Base-by-base conservation (phyloP, 345 rosid genomes). In the Kernera saxatilis region DNA sequence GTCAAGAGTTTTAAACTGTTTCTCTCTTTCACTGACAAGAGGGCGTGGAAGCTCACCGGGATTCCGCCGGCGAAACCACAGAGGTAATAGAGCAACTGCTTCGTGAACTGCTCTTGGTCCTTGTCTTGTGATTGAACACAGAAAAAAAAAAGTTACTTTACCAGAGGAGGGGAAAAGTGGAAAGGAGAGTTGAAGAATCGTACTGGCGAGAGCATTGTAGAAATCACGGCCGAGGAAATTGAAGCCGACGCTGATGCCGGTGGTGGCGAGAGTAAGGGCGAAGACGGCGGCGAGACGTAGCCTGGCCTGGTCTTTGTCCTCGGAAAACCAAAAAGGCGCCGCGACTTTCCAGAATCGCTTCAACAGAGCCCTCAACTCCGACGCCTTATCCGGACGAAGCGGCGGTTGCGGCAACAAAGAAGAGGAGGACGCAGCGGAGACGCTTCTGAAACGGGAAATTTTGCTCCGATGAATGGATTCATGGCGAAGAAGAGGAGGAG, bases 211-310 rank as follows among this genome's bases (percentile, higher is more conserved):
- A 26, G 98, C 96, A 51, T 93, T 93, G 83, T 81, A 93, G 85
- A 93, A 93, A 76, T 93, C 98, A 45, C 97, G 98, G 71, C 98
- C 98, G 33, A 93, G 98, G 81, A 90, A 93, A 80, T 64, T 93
- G 82, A 93, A 93, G 69, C 94, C 97, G 27, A 93, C 96, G 79
- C 97, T 91, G 73, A 91, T 86, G 64, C 97, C 98, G 8, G 97
- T 91, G 59, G 97, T 93, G 59, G 81, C 96, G 33, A 93, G 80
- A 36, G 94, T 93, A 30, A 93, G 94, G 46, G 96, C 97, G 64
- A 93, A 87, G 10, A 91, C 96, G 43, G 86, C 83, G 13, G 87
- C 97, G 11, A 93, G 87, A 73, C 85, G 98, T 69, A 87, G 68
- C 80, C 96, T 82, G 22, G 92, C 98, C 67, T 84, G 89, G 37